Evolutionary conservation across 345 rosid species (phyloP).

Genomic region (Viola odorata): DNA sequence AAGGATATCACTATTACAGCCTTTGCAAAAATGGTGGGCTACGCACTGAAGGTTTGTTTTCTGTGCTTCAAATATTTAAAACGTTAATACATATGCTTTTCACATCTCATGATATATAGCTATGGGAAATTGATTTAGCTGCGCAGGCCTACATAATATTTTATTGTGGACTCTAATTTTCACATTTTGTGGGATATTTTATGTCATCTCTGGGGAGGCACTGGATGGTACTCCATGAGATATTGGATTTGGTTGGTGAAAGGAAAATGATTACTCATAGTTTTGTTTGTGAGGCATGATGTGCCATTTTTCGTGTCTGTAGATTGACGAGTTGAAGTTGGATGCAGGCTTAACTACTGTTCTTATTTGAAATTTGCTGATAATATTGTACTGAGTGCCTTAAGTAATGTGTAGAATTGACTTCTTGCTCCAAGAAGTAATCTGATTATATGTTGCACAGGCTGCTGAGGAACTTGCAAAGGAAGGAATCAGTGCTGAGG

Average conservation of each 20-base stretch:
- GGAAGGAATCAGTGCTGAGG: conserved; percentile 91
- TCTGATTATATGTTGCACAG: conserved; percentile 28
- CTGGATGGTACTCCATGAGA: neutral
- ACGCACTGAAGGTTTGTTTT: conserved; percentile 66
- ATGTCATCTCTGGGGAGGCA: neutral
- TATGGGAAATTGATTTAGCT: neutral
- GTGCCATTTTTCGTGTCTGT: too few relatives aligned
- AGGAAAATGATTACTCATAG: too few relatives aligned
- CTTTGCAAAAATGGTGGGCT: conserved; percentile 84
- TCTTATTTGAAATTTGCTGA: neutral
- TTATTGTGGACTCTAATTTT: too few relatives aligned
- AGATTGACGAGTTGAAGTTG: too few relatives aligned
- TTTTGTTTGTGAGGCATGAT: too few relatives aligned
- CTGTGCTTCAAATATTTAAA: conserved; percentile 1
- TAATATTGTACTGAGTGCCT: neutral
- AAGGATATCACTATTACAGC: conserved; percentile 80
- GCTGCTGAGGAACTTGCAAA: conserved; percentile 82
- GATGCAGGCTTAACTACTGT: too few relatives aligned
- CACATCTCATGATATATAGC: neutral
- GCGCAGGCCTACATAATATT: too few relatives aligned
- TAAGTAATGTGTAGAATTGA: neutral
- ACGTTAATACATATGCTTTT: neutral
- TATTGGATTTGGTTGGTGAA: neutral
- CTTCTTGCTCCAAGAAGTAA: neutral
- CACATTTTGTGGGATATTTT: neutral